These are phyloP conservation scores for Ophiostoma sp. DNA, from an alignment of 2,329 filamentous ascomycete genomes.

Conservation along the genomic window DNA sequence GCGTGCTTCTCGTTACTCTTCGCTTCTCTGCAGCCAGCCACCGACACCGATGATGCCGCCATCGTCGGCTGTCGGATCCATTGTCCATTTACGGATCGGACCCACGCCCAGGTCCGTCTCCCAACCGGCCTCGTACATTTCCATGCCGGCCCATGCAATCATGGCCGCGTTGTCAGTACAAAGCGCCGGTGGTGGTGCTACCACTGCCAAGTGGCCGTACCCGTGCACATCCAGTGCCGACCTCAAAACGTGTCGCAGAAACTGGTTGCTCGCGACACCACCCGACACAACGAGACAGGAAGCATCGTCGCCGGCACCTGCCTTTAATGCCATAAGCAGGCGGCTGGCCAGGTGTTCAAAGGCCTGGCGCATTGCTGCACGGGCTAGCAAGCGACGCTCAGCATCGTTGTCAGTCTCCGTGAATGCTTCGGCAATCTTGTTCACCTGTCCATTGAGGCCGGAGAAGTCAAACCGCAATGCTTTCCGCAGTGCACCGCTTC, in stretches of 20 bases:
- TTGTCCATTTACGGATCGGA: conserved; percentile 64
- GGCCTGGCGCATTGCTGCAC: conserved; percentile 67
- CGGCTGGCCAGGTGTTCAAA: conserved; percentile 84
- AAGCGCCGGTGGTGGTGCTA: conserved; percentile 68
- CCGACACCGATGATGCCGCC: conserved; percentile 62
- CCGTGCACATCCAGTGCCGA: conserved; percentile 59
- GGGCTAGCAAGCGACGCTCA: conserved; percentile 65
- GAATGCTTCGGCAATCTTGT: conserved; percentile 30
- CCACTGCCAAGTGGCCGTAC: conserved; percentile 53
- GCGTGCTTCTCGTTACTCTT: background rate
- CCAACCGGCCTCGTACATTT: conserved; percentile 83
- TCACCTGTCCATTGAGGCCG: conserved; percentile 54
- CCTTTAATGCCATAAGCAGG: conserved; percentile 59
- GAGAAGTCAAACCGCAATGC: conserved; percentile 68
- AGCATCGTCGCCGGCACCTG: conserved; percentile 14
- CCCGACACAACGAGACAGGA: conserved; percentile 70
- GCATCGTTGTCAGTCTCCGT: conserved; percentile 40
- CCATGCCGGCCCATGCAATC: conserved; percentile 89
- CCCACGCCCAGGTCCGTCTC: conserved; percentile 54
- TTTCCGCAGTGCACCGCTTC: conserved; percentile 39
- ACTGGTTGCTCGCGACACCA: conserved; percentile 82
- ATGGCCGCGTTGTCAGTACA: conserved; percentile 97
- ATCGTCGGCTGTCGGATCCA: conserved; percentile 56
- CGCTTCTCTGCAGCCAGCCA: conserved; percentile 38
- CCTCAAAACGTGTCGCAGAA: conserved; percentile 62